phyloP scores from a whole-genome alignment of 306 rosid genomes.

The Notholithocarpus densiflorus region DNA sequence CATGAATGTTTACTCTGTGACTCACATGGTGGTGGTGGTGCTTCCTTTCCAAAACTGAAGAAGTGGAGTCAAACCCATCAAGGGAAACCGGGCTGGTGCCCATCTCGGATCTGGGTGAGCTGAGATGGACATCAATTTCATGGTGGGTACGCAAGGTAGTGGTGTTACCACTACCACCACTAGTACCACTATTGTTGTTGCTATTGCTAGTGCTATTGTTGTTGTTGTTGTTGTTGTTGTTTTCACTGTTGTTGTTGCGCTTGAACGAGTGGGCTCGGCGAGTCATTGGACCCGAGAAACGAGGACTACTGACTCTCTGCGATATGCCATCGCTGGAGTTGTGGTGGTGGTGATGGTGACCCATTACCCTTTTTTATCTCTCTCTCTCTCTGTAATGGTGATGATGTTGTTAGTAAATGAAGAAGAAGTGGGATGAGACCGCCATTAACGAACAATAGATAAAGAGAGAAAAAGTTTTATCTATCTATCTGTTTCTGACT shows the following conservation, averaged over 20 bases:
- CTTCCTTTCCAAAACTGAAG: constrained; percentile 42
- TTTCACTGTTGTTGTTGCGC: constrained; percentile 38
- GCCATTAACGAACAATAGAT: constrained; percentile 30
- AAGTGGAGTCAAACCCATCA: constrained; percentile 44
- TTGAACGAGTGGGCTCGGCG: constrained; percentile 97
- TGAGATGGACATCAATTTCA: constrained; percentile 64
- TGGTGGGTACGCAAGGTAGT: constrained; percentile 37
- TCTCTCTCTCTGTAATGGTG: constrained; percentile 13
- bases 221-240: not conserved
- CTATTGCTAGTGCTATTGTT: not conserved
- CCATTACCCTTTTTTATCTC: constrained; percentile 21
- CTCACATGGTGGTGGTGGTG: constrained; percentile 44
- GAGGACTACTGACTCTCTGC: constrained; percentile 85
- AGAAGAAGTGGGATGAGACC: constrained; percentile 34
- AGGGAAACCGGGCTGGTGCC: constrained; percentile 21
- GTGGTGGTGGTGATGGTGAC: constrained; percentile 51
- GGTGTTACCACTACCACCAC: constrained; percentile 7
- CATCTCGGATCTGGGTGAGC: constrained; percentile 75
- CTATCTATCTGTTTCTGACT: too few relatives aligned
- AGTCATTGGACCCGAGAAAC: constrained; percentile 91
- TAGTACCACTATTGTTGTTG: not conserved
- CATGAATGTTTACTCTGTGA: constrained; percentile 42
- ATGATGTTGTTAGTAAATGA: constrained; percentile 20
- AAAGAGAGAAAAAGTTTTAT: not conserved
- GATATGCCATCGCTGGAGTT: constrained; percentile 69